Evolutionary conservation across 106 monocot genomes (phyloP), one percentile per base, ranked within the genome.

Genomic region (Phalaenopsis aphrodite): DNA sequence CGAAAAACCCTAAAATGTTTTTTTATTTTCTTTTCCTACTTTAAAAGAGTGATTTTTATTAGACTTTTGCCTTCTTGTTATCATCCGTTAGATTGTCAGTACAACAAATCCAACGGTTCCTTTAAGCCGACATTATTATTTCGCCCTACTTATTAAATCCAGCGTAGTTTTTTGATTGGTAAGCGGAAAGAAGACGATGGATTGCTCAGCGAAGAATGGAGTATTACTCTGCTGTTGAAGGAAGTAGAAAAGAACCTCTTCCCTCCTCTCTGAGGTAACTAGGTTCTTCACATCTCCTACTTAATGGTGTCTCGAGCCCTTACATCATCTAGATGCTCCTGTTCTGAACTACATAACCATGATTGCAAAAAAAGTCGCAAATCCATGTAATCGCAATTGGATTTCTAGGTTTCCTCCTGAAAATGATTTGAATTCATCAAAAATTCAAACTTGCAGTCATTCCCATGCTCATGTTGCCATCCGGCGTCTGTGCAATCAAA

Each of bases 391-490:
- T 21, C 23, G 12, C 11, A 76, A 49, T 49, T 76, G 76, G n/a
- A 52, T 48, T 48, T 49, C 49, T 30, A 49, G 3, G 10, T 0
- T 76, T 49, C 24, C 24, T 52, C 12, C 49, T 15, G 76, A 76
- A 24, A 48, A 49, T 24, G 46, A 46, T 76, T 45, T 45, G n/a
- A 23, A 65, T 65, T 46, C 42, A 74, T 74, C 43, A 45, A 75
- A 43, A 49, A 14, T 76, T 49, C 47, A 17, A 76, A 76, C 48
- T 49, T 49, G 76, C 76, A 30, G 49, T n/a, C 76, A 76, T 2
- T 42, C 43, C 18, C 52, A 52, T 52, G 10, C 52, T 52, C 52
- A 10, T 3, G 52, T 10, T 12, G 14, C 52, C 12, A 52, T 1
- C 10, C 52, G 52, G 52, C 52, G 14, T 38, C 74, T 43, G 15